Percentiles rank a stretch among this genome's conserved stretches.
These are phyloP conservation scores for Punctularia strigosozonata DNA, from an alignment of 768 basidiomycete genomes.

Conservation along the genomic window DNA sequence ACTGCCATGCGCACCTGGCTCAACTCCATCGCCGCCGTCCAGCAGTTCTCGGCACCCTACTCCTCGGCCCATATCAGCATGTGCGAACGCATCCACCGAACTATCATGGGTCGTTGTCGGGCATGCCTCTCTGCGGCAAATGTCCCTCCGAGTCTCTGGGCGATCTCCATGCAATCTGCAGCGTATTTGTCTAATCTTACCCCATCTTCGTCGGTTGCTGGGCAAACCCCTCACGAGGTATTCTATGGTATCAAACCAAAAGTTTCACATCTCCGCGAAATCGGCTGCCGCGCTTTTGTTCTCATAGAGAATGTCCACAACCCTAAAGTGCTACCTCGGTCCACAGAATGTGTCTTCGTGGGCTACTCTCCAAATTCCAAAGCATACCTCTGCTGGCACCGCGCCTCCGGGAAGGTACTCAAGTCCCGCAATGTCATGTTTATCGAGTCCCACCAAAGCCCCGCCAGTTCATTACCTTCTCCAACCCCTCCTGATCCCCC, in stretches of 20 bases:
- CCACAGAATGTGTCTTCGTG: too few species aligned
- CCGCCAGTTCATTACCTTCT: too few species aligned
- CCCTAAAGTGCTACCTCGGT: constrained; percentile 10
- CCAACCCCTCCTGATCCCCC: too few species aligned
- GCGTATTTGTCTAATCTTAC: too few species aligned
- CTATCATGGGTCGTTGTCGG: neutral
- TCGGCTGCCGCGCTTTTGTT: constrained; percentile 14
- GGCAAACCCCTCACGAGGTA: too few species aligned
- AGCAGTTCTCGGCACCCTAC: constrained; percentile 10
- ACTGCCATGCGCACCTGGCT: too few species aligned
- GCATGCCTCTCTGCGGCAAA: constrained; percentile 3
- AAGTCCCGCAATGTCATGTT: neutral
- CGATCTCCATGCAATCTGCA: neutral
- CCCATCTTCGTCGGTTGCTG: too few species aligned
- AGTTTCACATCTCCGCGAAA: constrained; percentile 13
- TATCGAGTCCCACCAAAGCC: too few species aligned
- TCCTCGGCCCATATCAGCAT: constrained; percentile 13
- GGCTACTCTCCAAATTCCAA: neutral
- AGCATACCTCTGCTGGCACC: neutral
- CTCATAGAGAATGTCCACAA: constrained; percentile 9
- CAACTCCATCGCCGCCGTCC: too few species aligned
- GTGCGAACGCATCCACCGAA: constrained; percentile 14
- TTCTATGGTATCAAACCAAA: constrained; percentile 9
- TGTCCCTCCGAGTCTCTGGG: constrained; percentile 2
- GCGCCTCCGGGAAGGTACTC: neutral